Conservation (phyloP, 495 filamentous ascomycete genomes). For the Entonaema liquescens region DNA sequence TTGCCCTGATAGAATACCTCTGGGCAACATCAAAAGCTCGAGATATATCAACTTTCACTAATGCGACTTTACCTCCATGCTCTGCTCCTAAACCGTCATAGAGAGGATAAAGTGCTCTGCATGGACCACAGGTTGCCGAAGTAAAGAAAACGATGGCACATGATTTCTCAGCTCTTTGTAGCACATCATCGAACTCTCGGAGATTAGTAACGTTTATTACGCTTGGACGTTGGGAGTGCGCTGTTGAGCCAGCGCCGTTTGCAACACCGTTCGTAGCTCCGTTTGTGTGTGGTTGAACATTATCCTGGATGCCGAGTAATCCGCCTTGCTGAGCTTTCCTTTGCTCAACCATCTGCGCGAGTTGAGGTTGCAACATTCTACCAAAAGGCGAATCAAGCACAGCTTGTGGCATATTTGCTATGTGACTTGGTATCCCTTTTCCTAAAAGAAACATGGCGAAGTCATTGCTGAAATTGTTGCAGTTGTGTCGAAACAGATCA, state of each 20-base stretch:
- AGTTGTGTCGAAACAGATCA: constrained; percentile 86
- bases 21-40: constrained; percentile 69
- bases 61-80: constrained; percentile 69
- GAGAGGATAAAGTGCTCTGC: constrained; percentile 81
- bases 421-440: constrained; percentile 85
- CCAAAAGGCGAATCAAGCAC: constrained; percentile 92
- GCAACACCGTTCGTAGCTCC: constrained; percentile 33
- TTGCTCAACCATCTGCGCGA: constrained; percentile 76
- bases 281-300: constrained; percentile 37
- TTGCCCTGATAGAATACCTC: constrained; percentile 75
- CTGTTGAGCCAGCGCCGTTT: constrained; percentile 39
- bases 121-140: constrained; percentile 84
- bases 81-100: constrained; percentile 84
- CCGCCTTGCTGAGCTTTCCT: constrained; percentile 65
- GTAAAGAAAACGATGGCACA: constrained; percentile 95
- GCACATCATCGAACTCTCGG: constrained; percentile 65
- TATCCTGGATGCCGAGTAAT: constrained; percentile 59
- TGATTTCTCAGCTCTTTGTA: constrained; percentile 66
- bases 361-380: constrained; percentile 84
- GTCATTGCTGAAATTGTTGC: constrained; percentile 98
- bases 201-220: constrained; percentile 54
- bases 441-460: constrained; percentile 91
- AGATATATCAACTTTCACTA: constrained; percentile 87
- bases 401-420: constrained; percentile 84
- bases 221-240: constrained; percentile 42